Conservation (phyloP, 768 basidiomycete genomes). For the Kwoniella sp. region DNA sequence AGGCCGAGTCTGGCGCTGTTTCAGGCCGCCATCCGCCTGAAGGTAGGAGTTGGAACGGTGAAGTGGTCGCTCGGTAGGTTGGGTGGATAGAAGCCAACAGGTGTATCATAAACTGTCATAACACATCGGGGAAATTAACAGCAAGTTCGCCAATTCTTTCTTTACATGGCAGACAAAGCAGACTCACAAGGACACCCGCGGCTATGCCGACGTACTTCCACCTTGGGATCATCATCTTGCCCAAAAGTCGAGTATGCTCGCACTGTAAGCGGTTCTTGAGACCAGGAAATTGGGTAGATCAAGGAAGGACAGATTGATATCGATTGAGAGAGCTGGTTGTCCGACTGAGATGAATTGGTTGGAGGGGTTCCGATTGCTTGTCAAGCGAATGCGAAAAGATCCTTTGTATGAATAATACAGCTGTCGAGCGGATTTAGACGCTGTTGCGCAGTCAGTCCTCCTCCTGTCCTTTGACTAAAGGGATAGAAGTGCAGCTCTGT, state of each 20-base stretch:
- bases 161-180: not conserved
- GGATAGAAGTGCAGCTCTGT: not conserved
- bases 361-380: not conserved
- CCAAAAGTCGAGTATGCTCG: not conserved
- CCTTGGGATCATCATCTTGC: conserved; percentile 49
- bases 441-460: not conserved
- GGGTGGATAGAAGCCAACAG: conserved; percentile 51
- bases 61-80: conserved; percentile 52
- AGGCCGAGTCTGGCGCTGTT: conserved; percentile 30
- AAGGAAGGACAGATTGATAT: too few species aligned
- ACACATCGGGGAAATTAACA: not conserved
- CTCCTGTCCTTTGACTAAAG: not conserved
- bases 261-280: not conserved
- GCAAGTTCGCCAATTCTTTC: not conserved
- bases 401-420: not conserved
- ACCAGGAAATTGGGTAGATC: not conserved
- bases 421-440: not conserved
- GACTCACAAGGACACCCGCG: conserved; percentile 43
- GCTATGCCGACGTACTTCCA: conserved; percentile 51
- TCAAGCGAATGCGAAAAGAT: not conserved
- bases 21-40: conserved; percentile 20
- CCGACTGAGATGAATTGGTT: too few species aligned
- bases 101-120: conserved; percentile 48
- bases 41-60: conserved; percentile 38
- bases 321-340: too few species aligned